These are phyloP conservation scores for Ophiosphaerella narmari DNA, from an alignment of 2,329 filamentous ascomycete species.

Conservation along the genomic window DNA sequence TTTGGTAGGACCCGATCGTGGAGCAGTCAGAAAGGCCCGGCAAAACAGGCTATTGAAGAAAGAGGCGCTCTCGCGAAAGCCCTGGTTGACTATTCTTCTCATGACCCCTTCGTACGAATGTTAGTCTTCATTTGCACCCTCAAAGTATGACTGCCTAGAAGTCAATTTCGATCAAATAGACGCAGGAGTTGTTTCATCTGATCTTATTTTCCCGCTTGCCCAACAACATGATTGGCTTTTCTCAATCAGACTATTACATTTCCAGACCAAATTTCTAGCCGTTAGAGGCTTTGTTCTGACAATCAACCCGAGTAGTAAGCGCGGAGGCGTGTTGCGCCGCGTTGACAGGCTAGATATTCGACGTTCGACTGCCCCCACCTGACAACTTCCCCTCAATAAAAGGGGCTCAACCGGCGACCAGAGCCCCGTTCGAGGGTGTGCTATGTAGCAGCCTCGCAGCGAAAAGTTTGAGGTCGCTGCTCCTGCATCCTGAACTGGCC, in stretches of 20 bases:
- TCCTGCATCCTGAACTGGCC: conserved; percentile 3
- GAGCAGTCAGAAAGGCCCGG: conserved; percentile 17
- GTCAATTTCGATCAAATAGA: conserved; percentile 10
- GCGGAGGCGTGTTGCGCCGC: conserved; percentile 28
- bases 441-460: neutral
- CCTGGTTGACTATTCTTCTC: conserved; percentile 5
- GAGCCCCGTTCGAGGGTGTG: conserved; percentile 24
- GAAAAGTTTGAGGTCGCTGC: neutral
- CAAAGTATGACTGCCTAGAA: conserved; percentile 17
- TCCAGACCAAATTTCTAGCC: conserved; percentile 14
- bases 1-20: conserved; percentile 9
- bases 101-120: neutral
- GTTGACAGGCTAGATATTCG: conserved; percentile 1
- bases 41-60: conserved; percentile 19
- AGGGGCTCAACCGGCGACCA: conserved; percentile 17
- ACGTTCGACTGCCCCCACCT: conserved; percentile 12
- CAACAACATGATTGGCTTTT: conserved; percentile 27
- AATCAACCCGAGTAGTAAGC: conserved; percentile 33
- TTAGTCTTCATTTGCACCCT: conserved; percentile 1
- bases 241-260: conserved; percentile 16
- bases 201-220: conserved; percentile 11
- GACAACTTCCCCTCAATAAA: neutral
- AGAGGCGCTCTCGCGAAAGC: conserved; percentile 29
- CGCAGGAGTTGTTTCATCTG: conserved; percentile 29
- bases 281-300: conserved; percentile 16